Base-by-base conservation (phyloP, 768 basidiomycete genomes). In the Suillus subaureus region DNA sequence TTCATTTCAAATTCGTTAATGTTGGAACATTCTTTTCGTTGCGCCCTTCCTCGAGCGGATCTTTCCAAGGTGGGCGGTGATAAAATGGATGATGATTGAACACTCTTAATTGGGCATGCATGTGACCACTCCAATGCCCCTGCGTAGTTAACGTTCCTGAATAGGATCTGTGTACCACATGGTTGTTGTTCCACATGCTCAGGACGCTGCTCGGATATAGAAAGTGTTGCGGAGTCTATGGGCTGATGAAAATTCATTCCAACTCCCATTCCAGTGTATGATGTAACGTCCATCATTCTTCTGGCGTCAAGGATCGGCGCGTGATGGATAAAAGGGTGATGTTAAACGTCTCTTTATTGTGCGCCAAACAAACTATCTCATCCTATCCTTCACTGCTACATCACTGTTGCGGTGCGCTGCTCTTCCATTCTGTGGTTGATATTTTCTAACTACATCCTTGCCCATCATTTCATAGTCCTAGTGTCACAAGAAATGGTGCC, bases 131-230 rank as follows among this genome's bases (percentile, higher is more conserved):
- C 15, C 15, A 18, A 26, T 16, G 15, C 15, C 15, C 28, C 26
- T 16, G 51, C 15, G 26, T 2, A 28, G 23, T 52, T 9, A 52
- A 52, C 51, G 26, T 52, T 52, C 26, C 26, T 26, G 28, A 26
- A 51, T 15, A 51, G 49, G 15, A 7, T 28, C 12, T 15, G 13
- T 52, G 23, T 18, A 73, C 69, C 72, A n/a, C 12, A 16, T 81
- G 47, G 78, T 78, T 7, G 69, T 72, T n/a, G 64, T 81, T 64
- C 79, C 78, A 1, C 70, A 78, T 26, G 71, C 76, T 51, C 82
- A 82, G 66, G 60, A 47, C 4, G n/a, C n/a, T 47, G n/a, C 21
- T n/a, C 45, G 45, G n/a, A 47, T 23, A 47, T 47, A n/a, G 65
- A 7, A 84, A 70, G 74, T 81, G 13, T 67, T 75, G 16, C 58